These are phyloP conservation scores for Solanum ossicruentum DNA, from an alignment of 257 asterid genomes.

Conservation along the genomic window DNA sequence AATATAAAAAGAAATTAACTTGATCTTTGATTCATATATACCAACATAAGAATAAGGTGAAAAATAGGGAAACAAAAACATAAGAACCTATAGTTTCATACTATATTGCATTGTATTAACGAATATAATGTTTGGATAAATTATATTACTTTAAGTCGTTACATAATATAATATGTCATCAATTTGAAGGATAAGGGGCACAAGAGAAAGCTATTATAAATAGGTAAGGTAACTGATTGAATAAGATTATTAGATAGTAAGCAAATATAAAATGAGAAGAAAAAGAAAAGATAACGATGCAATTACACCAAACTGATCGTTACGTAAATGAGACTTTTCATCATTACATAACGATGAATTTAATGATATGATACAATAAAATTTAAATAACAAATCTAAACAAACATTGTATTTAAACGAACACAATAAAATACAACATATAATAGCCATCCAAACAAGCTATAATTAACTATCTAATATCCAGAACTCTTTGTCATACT, in stretches of 20 bases:
- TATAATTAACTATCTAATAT: neutral
- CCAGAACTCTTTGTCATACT: neutral
- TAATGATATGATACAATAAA: neutral
- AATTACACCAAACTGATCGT: too few relatives aligned
- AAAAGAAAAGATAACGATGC: too few relatives aligned
- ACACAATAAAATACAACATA: neutral
- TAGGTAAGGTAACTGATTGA: too few relatives aligned
- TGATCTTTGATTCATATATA: neutral
- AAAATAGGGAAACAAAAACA: neutral
- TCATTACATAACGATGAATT: fast-evolving
- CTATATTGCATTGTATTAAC: neutral
- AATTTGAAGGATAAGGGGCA: neutral
- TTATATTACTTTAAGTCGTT: neutral
- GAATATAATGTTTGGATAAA: fast-evolving
- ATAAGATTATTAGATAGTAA: too few relatives aligned
- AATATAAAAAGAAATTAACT: neutral
- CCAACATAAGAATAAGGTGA: neutral
- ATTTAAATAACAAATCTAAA: neutral
- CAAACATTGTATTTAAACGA: neutral
- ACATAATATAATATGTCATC: fast-evolving
- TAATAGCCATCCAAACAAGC: too few relatives aligned
- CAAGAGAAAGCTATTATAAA: fast-evolving
- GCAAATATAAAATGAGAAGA: neutral
- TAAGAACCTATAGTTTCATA: too few relatives aligned
- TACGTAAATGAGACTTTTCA: neutral